Evolutionary conservation across 441 rosid genomes (phyloP).

Genomic region (Euphorbia celastroides): DNA sequence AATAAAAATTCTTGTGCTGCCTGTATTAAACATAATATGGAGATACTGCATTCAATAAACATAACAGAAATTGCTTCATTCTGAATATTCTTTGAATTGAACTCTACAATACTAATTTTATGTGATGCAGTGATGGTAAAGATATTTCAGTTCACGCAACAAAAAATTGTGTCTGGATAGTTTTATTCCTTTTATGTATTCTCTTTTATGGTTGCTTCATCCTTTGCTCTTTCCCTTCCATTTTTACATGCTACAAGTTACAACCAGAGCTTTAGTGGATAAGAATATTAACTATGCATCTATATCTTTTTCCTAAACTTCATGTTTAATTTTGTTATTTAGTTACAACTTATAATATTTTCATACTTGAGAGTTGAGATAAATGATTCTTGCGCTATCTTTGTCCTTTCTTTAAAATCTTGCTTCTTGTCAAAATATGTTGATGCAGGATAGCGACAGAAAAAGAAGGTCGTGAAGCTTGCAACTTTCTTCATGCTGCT

Average conservation of each 20-base stretch:
- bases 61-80: neutral
- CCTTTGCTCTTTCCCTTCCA: neutral
- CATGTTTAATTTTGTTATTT: neutral
- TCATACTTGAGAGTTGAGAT: neutral
- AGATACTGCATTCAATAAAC: neutral
- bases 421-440: slow-evolving; percentile 14
- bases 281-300: neutral
- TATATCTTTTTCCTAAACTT: neutral
- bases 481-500: slow-evolving; percentile 85
- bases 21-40: neutral
- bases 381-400: neutral
- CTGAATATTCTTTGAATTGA: neutral
- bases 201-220: neutral
- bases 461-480: slow-evolving; percentile 87
- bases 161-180: neutral
- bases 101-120: neutral
- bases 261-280: neutral
- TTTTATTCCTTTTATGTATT: neutral
- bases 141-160: neutral
- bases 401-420: neutral
- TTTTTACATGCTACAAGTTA: neutral
- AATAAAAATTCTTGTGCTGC: neutral
- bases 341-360: neutral
- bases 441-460: slow-evolving; percentile 67
- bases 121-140: neutral